These are phyloP conservation scores for Trichoderma polysporum DNA, from an alignment of 2,329 filamentous ascomycete genomes.

Conservation along the genomic window DNA sequence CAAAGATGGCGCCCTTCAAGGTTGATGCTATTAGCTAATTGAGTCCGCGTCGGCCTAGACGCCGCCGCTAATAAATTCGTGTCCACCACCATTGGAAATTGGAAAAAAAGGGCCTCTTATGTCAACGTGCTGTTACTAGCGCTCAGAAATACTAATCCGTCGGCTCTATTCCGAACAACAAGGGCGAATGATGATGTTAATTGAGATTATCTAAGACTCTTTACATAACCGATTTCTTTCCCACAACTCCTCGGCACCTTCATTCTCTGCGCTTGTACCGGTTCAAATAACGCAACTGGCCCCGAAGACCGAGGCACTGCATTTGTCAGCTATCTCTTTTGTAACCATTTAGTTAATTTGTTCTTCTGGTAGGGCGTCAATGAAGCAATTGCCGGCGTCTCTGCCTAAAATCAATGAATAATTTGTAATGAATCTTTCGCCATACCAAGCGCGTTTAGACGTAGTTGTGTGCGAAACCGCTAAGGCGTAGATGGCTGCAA, in stretches of 20 bases:
- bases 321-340: slow-evolving; percentile 4
- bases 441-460: neutral
- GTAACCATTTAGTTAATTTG: neutral
- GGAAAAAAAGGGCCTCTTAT: neutral
- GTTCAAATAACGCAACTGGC: neutral
- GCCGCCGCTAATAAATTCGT: neutral
- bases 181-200: neutral
- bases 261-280: neutral
- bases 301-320: neutral
- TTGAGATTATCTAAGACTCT: neutral
- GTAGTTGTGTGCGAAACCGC: neutral
- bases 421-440: neutral
- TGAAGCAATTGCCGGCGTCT: neutral
- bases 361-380: neutral
- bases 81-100: neutral
- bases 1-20: neutral
- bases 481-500: neutral
- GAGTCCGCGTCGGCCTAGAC: neutral
- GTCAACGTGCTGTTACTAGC: neutral
- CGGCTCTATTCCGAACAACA: neutral
- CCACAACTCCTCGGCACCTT: neutral
- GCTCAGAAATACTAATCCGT: neutral
- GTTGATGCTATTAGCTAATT: neutral
- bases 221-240: neutral
- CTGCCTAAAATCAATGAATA: neutral